Conservation (phyloP, 2,329 filamentous ascomycete genomes). For the Torrubiellomyces zombiae region DNA sequence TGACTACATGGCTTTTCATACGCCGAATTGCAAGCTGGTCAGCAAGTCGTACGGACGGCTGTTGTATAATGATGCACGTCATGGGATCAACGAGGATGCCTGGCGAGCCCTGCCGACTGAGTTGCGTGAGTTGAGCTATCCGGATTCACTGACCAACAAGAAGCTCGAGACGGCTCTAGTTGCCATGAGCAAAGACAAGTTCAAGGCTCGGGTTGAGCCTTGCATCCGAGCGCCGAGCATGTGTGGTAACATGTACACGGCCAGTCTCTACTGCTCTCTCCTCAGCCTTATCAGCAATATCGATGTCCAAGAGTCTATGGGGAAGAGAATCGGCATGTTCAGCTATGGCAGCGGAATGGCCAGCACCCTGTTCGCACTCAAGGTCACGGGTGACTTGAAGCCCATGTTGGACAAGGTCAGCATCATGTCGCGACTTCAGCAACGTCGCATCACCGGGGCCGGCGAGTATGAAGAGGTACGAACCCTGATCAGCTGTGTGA, state of each 20-base stretch:
- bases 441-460: neutral
- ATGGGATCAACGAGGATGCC: neutral
- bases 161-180: conserved; percentile 1
- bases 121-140: neutral
- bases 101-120: neutral
- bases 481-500: too few relatives aligned
- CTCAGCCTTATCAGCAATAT: conserved; percentile 1
- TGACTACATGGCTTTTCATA: conserved; percentile 1
- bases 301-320: neutral
- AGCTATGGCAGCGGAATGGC: neutral
- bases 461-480: neutral
- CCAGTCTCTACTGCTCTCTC: conserved; percentile 1
- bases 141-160: neutral
- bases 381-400: neutral
- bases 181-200: neutral
- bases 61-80: neutral
- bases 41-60: neutral
- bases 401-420: neutral
- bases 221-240: neutral
- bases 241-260: conserved; percentile 1
- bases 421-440: neutral
- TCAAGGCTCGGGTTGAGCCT: neutral
- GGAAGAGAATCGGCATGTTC: neutral
- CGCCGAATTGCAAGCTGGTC: conserved; percentile 1
- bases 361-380: neutral